phyloP scores from a whole-genome alignment of 805 yeast species.

The Aciculoconidium aculeatum region DNA sequence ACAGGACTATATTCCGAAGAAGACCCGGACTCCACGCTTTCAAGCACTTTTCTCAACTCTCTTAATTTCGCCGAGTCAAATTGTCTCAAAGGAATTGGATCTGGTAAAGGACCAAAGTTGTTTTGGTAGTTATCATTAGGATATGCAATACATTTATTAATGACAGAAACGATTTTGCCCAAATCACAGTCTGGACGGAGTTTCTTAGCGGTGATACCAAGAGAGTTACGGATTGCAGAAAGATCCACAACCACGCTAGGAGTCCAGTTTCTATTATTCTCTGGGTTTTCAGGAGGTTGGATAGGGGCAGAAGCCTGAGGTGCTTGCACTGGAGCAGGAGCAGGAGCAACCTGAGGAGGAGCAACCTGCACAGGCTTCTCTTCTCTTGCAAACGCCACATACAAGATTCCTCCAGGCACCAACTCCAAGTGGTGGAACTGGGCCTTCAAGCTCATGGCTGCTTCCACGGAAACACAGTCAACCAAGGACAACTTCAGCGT shows the following conservation, averaged over 20 bases:
- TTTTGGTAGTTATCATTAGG: slow-evolving; percentile 45
- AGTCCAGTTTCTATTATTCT: neutral
- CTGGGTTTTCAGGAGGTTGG: slow-evolving; percentile 1
- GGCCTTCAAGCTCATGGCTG: slow-evolving; percentile 75
- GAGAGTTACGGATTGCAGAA: slow-evolving; percentile 16
- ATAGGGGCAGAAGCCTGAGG: slow-evolving; percentile 1
- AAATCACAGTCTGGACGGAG: slow-evolving; percentile 24
- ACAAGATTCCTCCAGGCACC: slow-evolving; percentile 68
- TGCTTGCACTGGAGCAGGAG: too few species aligned
- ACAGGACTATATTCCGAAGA: slow-evolving; percentile 30
- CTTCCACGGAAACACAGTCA: slow-evolving; percentile 65
- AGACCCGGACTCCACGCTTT: slow-evolving; percentile 23
- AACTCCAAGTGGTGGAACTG: slow-evolving; percentile 78
- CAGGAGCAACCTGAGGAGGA: neutral
- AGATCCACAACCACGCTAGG: slow-evolving; percentile 11
- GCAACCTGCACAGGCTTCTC: slow-evolving; percentile 46
- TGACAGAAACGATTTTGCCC: slow-evolving; percentile 38
- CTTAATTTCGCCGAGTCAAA: slow-evolving; percentile 86
- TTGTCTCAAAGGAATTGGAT: slow-evolving; percentile 57
- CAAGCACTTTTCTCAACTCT: slow-evolving; percentile 67
- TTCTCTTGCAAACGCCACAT: slow-evolving; percentile 85
- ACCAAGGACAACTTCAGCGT: slow-evolving; percentile 40
- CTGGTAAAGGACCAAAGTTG: slow-evolving; percentile 73
- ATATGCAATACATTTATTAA: slow-evolving; percentile 29
- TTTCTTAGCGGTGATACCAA: slow-evolving; percentile 13